Evolutionary conservation across 78 protist species (phyloP), one percentile per base, ranked within the genome.

Genomic region (Chrysochromulina tobinii): DNA sequence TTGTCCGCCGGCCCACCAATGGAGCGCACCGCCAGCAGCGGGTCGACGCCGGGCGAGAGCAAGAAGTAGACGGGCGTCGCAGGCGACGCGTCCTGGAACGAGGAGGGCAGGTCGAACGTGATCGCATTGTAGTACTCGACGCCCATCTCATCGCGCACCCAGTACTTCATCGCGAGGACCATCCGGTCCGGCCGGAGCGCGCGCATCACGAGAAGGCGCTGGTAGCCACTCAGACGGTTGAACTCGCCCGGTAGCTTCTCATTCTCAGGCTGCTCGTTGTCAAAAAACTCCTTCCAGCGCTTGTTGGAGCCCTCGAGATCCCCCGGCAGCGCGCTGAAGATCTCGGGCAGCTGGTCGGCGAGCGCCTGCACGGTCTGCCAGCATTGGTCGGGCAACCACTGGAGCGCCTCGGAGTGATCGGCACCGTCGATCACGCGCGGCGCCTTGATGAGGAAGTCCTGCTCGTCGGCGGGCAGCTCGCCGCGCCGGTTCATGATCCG

Each of bases 141-240:
- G 18, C 97, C 97, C 11, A 98, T 23, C 64, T 4, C 3, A 61
- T 89, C 87, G 87, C 25, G 50, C 25, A 96, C 97, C 85, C 72
- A 98, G 9, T 25, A 0, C 48, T 9, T 0, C 27, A 96, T 50
- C n/a, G 97, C 96, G 53, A 73, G 81, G 25, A 48, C 69, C 93
- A 97, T 14, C 14, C 98, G 91, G 90, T 98, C 99, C 27, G 97
- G 96, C 8, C 98, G 94, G 55, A 97, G 90, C 64, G 95, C 94
- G 15, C 97, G 93, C 20, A 98, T 27, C 68, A 97, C 27, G 59
- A 93, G n/a, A 84, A 97, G 92, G 69, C 57, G 48, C 61, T 95
- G 93, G 94, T 87, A 38, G 59, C 17, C 69, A 23, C 85, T 7
- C 72, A 88, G 50, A 84, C 95, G 95, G 93, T 94, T 94, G 96